Base-by-base conservation (phyloP, 768 basidiomycete species). In the Hygrocybe punicea region DNA sequence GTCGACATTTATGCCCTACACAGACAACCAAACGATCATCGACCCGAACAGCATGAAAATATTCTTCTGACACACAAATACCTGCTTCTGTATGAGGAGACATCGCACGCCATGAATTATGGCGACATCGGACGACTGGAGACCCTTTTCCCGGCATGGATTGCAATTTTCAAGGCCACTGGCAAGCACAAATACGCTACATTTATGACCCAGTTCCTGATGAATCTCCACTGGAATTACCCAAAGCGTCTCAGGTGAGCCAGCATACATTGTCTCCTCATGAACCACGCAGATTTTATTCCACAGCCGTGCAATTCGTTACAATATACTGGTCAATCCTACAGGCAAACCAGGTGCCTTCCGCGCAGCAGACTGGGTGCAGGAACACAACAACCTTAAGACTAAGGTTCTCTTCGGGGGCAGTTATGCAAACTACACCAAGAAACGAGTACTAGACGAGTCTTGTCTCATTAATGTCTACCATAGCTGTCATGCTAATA, bases 341-440 rank as follows among this genome's bases (percentile, higher is more conserved):
- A 75, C 67, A 0, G 75, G 77, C 0, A 64, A 67, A 34, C 48
- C 55, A 7, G 62, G 65, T 2, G 56, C 58, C 0, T 80, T 71
- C 36, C 59, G 67, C 1, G 69, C 64, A 0, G 62, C 77, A 2
- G 77, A 79, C 49, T 79, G 76, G 76, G 51, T 70, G 7, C 62
- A 76, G 1, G 76, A 81, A 56, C 63, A 72, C 2, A 72, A 77
- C 29, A 79, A 80, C 55, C 66, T 78, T 1, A 76, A 70, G n/a
- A 76, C 67, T 5, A 80, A 78, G 64, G 55, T 63, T 0, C 70
- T 73, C 1, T 70, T 76, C 59, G 69, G 69, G 1, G 74, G 75
- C 0, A 65, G 67, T 7, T 67, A 60, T 4, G 72, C 72, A 2
- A 78, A 76, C 55, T 63, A 65, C 24, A 73, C 65, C 2, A 66